A percentile compares a stretch with the other conserved stretches of the same genome.
These are phyloP conservation scores for Odontarrhena argentea DNA, from an alignment of 345 rosid species.

Conservation along the genomic window DNA sequence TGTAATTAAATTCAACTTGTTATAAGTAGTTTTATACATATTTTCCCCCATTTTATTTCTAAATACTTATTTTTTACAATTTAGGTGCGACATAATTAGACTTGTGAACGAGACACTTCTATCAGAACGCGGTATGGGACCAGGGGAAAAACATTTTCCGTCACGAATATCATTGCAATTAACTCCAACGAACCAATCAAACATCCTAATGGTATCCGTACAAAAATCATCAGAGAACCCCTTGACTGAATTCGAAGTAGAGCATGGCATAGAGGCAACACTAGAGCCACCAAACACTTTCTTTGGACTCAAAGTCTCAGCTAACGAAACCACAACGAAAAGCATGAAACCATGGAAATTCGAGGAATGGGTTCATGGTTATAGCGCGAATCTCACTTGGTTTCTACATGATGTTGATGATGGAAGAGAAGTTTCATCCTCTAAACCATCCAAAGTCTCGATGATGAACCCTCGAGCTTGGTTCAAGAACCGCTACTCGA, in stretches of 20 bases:
- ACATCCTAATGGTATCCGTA: conserved; percentile 72
- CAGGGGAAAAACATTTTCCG: conserved; percentile 80
- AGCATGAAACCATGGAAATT: conserved; percentile 88
- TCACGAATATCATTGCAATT: conserved; percentile 68
- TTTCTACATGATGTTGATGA: conserved; percentile 78
- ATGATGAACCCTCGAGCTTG: conserved; percentile 71
- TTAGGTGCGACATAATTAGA: conserved; percentile 64
- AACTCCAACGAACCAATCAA: conserved; percentile 68
- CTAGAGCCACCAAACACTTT: conserved; percentile 72
- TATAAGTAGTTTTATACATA: too few relatives aligned
- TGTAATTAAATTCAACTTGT: background rate
- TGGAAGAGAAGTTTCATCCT: conserved; percentile 81
- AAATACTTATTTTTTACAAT: too few relatives aligned
- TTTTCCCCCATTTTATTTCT: too few relatives aligned
- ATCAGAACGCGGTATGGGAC: conserved; percentile 66
- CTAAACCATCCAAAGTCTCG: conserved; percentile 67
- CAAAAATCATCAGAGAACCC: conserved; percentile 79
- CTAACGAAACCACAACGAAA: conserved; percentile 57
- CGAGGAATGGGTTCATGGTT: conserved; percentile 70
- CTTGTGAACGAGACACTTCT: conserved; percentile 60
- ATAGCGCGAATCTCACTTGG: conserved; percentile 68
- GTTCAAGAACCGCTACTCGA: conserved; percentile 74
- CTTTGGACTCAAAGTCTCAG: conserved; percentile 62
- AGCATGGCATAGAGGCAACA: conserved; percentile 55
- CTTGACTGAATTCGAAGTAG: conserved; percentile 50